phyloP scores from a whole-genome alignment of 495 filamentous ascomycete genomes.

The Penicillium fimorum region DNA sequence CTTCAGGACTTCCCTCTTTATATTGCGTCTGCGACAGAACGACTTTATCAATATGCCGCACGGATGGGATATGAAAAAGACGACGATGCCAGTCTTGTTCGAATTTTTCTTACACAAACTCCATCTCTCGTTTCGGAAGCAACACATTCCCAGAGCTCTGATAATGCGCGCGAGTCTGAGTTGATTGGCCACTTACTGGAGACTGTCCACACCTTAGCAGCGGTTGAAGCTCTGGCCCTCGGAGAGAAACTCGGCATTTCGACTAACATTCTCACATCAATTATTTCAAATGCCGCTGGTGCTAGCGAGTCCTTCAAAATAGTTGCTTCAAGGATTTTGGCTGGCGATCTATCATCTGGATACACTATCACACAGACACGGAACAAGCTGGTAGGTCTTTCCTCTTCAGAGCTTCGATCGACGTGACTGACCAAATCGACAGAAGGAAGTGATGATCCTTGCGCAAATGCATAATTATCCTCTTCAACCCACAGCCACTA shows the following conservation, averaged over 20 bases:
- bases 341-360: background rate
- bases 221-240: slow-evolving; percentile 14
- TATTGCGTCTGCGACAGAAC: slow-evolving; percentile 13
- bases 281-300: slow-evolving; percentile 14
- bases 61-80: slow-evolving; percentile 10
- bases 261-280: slow-evolving; percentile 6
- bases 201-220: slow-evolving; percentile 8
- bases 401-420: background rate
- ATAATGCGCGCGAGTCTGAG: background rate
- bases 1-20: slow-evolving; percentile 14
- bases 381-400: slow-evolving; percentile 4
- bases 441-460: slow-evolving; percentile 12
- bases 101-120: slow-evolving; percentile 8
- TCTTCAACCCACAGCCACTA: slow-evolving; percentile 10
- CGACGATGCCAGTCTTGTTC: slow-evolving; percentile 13
- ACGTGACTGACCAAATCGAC: slow-evolving; percentile 1
- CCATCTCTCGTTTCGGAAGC: slow-evolving; percentile 10
- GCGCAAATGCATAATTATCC: slow-evolving; percentile 12
- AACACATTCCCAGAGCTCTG: background rate
- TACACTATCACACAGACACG: slow-evolving; percentile 1
- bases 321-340: background rate
- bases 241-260: slow-evolving; percentile 10
- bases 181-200: slow-evolving; percentile 7
- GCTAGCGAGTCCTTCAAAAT: slow-evolving; percentile 5
- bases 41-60: slow-evolving; percentile 12